Evolutionary conservation across 2,329 filamentous ascomycete genomes (phyloP), one percentile per base, ranked within the genome.

Genomic region (Monosporascus sp.): DNA sequence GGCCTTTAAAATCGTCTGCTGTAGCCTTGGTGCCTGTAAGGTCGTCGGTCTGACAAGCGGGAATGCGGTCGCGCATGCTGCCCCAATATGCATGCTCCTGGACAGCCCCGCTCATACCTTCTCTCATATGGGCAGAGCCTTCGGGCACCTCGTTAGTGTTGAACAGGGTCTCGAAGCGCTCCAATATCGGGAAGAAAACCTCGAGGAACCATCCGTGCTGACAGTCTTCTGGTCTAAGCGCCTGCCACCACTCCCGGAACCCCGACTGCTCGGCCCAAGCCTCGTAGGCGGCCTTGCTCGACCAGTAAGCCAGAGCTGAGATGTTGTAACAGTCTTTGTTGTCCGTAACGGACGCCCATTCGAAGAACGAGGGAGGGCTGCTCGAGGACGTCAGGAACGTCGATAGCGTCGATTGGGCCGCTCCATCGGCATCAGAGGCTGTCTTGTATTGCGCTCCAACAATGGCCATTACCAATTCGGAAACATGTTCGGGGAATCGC

Each of bases 1-100:
- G 4, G 9, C 9, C 28, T 31, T 11, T 31, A 3, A 31, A 31
- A 31, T 31, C 28, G 8, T 11, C 28, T 5, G 28, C 28, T 11
- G 28, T 31, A 9, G n/a, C 15, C n/a, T 43, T 59, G n/a, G 66
- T 61, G 1, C 69, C 70, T 0, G 58, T 49, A 2, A 76, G 57
- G 3, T 54, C 51, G 57, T 74, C 68, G 24, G 63, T 68, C 57
- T 77, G 74, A 6, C 69, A 62, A 3, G 61, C 60, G 3, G 74
- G 65, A 15, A 77, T 53, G 5, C 74, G 68, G 55, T 77, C 74
- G 15, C 74, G 67, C 73, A 75, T 74, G 57, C 72, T 74, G 2
- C 74, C 75, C 72, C 73, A 77, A 57, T 77, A 77, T 1, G 66
- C 71, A 56, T 77, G 74, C 59, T 77, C 71, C 38, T 65, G 58